Evolutionary conservation across 768 basidiomycete genomes (phyloP), one percentile per base, ranked within the genome.

Genomic region (Suillus decipiens): DNA sequence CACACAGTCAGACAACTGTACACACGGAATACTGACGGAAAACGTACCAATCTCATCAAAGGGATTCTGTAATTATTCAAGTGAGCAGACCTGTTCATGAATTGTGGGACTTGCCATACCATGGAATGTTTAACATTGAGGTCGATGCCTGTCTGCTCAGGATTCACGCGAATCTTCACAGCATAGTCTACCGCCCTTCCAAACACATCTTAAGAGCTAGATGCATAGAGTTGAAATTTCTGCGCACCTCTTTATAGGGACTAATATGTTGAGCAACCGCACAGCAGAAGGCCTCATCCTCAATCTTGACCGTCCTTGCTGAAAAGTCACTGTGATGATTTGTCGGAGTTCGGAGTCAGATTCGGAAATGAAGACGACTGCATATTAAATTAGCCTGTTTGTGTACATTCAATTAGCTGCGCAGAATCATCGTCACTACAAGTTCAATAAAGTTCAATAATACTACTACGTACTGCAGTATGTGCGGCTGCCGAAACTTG

Each of bases 51-150:
- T 99, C 79, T 99, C 97, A 74, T 99, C 96, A 71, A 98, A 99
- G 0, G 97, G 96, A 77, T 99, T 99, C 96, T 98, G 70, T 61
- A 15, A 43, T 24, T 11, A 14, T 28, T 50, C n/a, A 12, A 28
- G 47, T 19, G 43, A 57, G 55, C 63, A 31, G 37, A 64, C 10
- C 22, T 39, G 65, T 24, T 24, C 41, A 37, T 14, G 24, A 51
- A 10, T 3, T 15, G 28, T 41, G 45, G 12, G 37, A 42, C 14
- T 9, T 45, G 42, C 8, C 88, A 68, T 67, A 95, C 96, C 96
- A 99, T 98, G 2, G 95, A 96, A 79, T 99, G 97, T 83, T 99
- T 99, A 69, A 97, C 96, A 75, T 90, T 95, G 61, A 92, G 89
- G 81, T 99, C 96, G 47, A 99, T 87, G 15, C 95, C 97, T 41